These are phyloP conservation scores for Pisolithus marmoratus DNA, from an alignment of 768 basidiomycete genomes.

Conservation along the genomic window DNA sequence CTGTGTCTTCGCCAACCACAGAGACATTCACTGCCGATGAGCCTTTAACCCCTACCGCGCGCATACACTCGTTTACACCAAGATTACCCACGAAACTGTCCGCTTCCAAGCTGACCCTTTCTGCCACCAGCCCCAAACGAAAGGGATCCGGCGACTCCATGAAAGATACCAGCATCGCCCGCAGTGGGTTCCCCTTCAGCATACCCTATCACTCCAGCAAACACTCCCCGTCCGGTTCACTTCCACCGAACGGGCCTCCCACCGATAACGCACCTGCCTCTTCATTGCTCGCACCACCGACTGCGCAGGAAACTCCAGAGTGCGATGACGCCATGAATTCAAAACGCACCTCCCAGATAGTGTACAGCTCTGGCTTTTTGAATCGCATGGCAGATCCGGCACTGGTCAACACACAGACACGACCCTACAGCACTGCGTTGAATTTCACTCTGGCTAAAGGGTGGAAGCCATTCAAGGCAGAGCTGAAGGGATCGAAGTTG, in stretches of 20 bases:
- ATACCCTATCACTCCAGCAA: constrained; percentile 25
- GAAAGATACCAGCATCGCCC: constrained; percentile 23
- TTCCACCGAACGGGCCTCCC: constrained; percentile 7
- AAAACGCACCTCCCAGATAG: constrained; percentile 72
- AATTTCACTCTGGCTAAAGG: constrained; percentile 49
- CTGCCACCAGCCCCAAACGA: constrained; percentile 50
- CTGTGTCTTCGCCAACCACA: constrained; percentile 39
- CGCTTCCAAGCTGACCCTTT: constrained; percentile 40
- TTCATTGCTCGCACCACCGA: constrained; percentile 45
- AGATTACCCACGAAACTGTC: constrained; percentile 66
- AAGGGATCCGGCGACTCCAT: constrained; percentile 41
- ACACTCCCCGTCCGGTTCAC: constrained; percentile 15
- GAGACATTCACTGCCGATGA: constrained; percentile 32
- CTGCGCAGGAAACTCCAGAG: constrained; percentile 37
- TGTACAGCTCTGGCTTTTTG: constrained; percentile 70
- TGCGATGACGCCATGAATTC: constrained; percentile 31
- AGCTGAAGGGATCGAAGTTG: constrained; percentile 78
- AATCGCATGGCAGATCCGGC: constrained; percentile 58
- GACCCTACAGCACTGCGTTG: constrained; percentile 25
- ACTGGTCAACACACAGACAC: constrained; percentile 25
- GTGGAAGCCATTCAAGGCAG: constrained; percentile 85
- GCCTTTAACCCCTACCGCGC: constrained; percentile 46
- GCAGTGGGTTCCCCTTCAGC: constrained; percentile 28
- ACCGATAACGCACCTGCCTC: constrained; percentile 38
- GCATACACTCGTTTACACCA: constrained; percentile 67